A percentile compares a stretch with the other conserved stretches of the same genome.
These are phyloP conservation scores for Syncephalastrum monosporum DNA, from an alignment of 371 early-diverging fungal species.

Conservation along the genomic window DNA sequence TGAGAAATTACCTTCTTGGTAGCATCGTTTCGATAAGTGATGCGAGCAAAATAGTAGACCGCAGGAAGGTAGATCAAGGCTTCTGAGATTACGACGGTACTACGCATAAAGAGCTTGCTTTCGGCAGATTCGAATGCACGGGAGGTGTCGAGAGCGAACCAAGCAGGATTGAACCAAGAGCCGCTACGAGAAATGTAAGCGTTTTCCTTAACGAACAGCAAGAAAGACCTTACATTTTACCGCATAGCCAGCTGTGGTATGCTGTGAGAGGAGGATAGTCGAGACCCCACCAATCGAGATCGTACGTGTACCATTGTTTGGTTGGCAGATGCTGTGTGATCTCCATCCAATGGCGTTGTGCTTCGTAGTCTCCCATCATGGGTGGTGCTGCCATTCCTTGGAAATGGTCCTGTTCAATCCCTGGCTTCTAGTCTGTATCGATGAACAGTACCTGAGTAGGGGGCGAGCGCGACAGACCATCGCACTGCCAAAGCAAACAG, in stretches of 20 bases:
- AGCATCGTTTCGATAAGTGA: constrained; percentile 26
- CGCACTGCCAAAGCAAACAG: constrained; percentile 67
- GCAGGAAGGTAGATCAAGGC: constrained; percentile 76
- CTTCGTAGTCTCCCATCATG: constrained; percentile 94
- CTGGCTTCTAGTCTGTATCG: neutral
- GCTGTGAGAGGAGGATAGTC: constrained; percentile 97
- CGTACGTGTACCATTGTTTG: constrained; percentile 85
- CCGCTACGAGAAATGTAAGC: constrained; percentile 51
- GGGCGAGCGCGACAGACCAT: constrained; percentile 70
- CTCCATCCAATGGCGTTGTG: constrained; percentile 98
- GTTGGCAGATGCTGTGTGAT: constrained; percentile 79
- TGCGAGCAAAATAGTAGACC: constrained; percentile 57
- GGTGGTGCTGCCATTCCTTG: constrained; percentile 61
- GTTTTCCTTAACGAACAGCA: neutral
- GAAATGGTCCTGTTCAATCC: neutral
- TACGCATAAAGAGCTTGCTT: constrained; percentile 88
- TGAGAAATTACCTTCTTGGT: constrained; percentile 26
- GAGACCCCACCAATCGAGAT: constrained; percentile 90
- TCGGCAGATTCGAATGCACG: constrained; percentile 75
- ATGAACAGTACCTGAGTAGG: constrained; percentile 72
- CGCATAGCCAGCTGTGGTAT: constrained; percentile 87
- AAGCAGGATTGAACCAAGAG: constrained; percentile 68
- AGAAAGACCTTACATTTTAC: constrained; percentile 59
- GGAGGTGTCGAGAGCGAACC: constrained; percentile 86
- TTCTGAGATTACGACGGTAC: constrained; percentile 77